phyloP scores from a whole-genome alignment of 306 rosid species.

The Trichosanthes cucumerina region DNA sequence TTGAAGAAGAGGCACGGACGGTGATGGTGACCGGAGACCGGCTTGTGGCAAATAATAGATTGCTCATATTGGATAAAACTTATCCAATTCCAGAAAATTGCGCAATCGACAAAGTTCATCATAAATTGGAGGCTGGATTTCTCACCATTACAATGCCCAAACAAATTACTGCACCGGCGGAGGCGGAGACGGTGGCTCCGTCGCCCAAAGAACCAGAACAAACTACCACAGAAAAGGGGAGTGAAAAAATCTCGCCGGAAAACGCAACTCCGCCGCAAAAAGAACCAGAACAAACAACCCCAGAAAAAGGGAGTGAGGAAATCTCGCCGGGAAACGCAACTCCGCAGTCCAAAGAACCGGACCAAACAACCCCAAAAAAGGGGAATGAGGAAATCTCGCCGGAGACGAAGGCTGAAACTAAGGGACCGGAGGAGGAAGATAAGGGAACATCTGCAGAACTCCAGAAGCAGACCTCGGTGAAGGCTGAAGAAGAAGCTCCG shows the following conservation, averaged over 20 bases:
- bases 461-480: background rate
- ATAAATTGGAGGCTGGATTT: background rate
- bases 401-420: background rate
- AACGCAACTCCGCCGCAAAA: background rate
- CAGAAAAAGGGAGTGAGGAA: background rate
- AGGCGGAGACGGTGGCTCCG: background rate
- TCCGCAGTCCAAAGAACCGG: background rate
- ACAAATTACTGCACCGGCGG: background rate
- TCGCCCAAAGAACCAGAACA: background rate
- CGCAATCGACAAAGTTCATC: background rate
- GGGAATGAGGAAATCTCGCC: background rate
- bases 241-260: background rate
- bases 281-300: background rate
- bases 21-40: slow-evolving; percentile 4
- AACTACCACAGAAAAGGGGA: background rate
- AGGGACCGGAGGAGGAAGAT: background rate
- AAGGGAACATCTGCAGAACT: background rate
- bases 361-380: background rate
- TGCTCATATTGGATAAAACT: background rate
- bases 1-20: background rate
- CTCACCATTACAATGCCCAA: slow-evolving; percentile 11
- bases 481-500: background rate
- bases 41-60: background rate
- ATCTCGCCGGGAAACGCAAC: background rate
- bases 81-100: background rate